Evolutionary conservation across 805 yeast genomes (phyloP), one percentile per base, ranked within the genome.

Genomic region (Yamadazyma tumulicola): DNA sequence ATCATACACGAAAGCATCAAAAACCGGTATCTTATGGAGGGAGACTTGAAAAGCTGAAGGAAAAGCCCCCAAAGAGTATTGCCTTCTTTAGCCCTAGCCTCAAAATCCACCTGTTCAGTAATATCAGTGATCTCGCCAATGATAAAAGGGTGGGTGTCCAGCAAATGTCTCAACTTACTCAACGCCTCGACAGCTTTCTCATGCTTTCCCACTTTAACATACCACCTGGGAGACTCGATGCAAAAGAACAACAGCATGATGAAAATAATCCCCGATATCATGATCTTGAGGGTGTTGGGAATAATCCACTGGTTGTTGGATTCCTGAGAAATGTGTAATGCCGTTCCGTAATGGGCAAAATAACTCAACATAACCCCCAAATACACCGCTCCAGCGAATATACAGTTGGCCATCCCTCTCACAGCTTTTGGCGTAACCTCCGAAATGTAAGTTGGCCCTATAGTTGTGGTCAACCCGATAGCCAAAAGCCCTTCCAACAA

Each of bases 341-440:
- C 69, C 26, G 75, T 64, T 20, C 79, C 81, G 47, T 72, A 76
- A 47, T 72, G 64, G 19, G 71, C 60, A 41, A 72, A 71, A 46
- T 72, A 72, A 5, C 69, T 69, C 34, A 71, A 35, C 66, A 72
- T 61, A 19, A 73, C 61, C 26, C 81, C 81, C 11, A 76, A 53
- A 44, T 75, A 75, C 22, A 76, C 80, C 6, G 77, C 72, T 39
- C 81, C 81, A 3, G 78, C 69, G 48, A 74, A 77, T 24, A 74
- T 54, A 56, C 76, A 69, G 31, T 64, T 67, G 47, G 75, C 67
- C 32, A 72, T 45, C 26, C 81, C 81, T 53, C 81, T 62, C 37
- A 72, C 66, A 21, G 67, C 55, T 26, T 64, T 60, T 13, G 82
- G 81, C 11, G 79, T 61, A 23, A 72, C 65, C 48, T 76, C 82